phyloP scores from a whole-genome alignment of 2,329 filamentous ascomycete genomes.

The Talaromyces sp. region DNA sequence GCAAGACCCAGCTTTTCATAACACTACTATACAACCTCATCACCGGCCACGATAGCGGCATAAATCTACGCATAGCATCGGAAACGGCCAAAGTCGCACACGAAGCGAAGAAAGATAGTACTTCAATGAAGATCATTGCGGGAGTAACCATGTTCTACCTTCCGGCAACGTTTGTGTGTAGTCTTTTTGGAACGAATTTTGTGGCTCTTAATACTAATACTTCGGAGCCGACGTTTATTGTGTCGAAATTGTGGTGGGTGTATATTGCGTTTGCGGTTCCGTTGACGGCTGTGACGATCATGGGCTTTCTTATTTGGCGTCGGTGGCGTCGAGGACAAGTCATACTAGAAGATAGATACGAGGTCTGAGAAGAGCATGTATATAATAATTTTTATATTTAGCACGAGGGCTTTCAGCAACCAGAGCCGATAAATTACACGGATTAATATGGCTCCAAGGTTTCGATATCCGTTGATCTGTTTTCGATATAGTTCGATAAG shows the following conservation, averaged over 20 bases:
- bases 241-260: constrained; percentile 24
- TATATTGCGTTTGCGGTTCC: constrained; percentile 25
- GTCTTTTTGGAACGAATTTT: constrained; percentile 26
- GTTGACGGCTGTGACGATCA: constrained; percentile 22
- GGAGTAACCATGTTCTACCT: constrained; percentile 27
- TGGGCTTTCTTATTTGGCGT: constrained; percentile 22
- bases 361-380: neutral
- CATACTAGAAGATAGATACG: constrained; percentile 7
- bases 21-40: constrained; percentile 27
- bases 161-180: constrained; percentile 28
- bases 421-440: neutral
- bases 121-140: constrained; percentile 29
- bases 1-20: constrained; percentile 24
- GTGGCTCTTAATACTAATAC: constrained; percentile 23
- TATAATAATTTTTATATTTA: neutral
- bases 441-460: neutral
- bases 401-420: neutral
- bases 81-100: constrained; percentile 22
- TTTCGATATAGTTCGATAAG: neutral
- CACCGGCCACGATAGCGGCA: constrained; percentile 25
- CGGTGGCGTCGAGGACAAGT: constrained; percentile 18
- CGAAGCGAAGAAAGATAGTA: constrained; percentile 26
- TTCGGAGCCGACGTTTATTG: constrained; percentile 21
- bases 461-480: neutral
- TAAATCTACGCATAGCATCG: constrained; percentile 24